Evolutionary conservation across 192 early-diverging fungal species (phyloP).

Genomic region (Gamsiella multidivaricata): DNA sequence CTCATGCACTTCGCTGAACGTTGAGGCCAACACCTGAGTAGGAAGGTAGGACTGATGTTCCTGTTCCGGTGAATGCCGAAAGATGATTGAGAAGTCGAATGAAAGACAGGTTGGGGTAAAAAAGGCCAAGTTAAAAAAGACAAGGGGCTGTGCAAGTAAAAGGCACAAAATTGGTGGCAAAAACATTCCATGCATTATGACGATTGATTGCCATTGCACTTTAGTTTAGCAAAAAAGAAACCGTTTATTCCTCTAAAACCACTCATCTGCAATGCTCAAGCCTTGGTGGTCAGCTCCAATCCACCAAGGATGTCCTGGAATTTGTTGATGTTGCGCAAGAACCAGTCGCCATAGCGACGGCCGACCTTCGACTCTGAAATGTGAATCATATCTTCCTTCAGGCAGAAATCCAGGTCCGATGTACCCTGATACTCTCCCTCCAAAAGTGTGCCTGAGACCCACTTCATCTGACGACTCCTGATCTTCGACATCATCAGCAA

Average conservation of each 20-base stretch:
- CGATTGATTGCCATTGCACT: too few relatives aligned
- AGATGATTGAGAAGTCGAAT: too few relatives aligned
- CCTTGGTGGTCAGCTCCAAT: slow-evolving; percentile 45
- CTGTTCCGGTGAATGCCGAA: neutral
- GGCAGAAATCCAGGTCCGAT: slow-evolving; percentile 92
- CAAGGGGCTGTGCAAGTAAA: too few relatives aligned
- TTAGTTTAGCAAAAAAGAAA: neutral
- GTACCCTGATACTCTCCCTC: slow-evolving; percentile 85
- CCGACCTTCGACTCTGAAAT: slow-evolving; percentile 95
- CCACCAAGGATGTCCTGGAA: slow-evolving; percentile 71
- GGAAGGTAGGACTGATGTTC: too few relatives aligned
- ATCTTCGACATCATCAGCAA: slow-evolving; percentile 95
- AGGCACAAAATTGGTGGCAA: neutral
- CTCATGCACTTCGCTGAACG: too few relatives aligned
- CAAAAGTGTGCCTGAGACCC: slow-evolving; percentile 81
- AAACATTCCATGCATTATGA: neutral
- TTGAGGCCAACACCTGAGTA: too few relatives aligned
- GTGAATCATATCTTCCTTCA: slow-evolving; percentile 95
- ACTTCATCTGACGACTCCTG: slow-evolving; percentile 90
- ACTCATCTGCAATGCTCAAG: too few relatives aligned
- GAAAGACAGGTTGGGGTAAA: too few relatives aligned
- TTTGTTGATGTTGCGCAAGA: slow-evolving; percentile 94
- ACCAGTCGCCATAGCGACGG: slow-evolving; percentile 94
- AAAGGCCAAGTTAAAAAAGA: too few relatives aligned
- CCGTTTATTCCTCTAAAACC: too few relatives aligned